A percentile compares a stretch with the other conserved stretches of the same genome.
Evolutionary conservation across 2,329 filamentous ascomycete genomes (phyloP).

Genomic region (Xenosphaeropsis pyriputrescens): DNA sequence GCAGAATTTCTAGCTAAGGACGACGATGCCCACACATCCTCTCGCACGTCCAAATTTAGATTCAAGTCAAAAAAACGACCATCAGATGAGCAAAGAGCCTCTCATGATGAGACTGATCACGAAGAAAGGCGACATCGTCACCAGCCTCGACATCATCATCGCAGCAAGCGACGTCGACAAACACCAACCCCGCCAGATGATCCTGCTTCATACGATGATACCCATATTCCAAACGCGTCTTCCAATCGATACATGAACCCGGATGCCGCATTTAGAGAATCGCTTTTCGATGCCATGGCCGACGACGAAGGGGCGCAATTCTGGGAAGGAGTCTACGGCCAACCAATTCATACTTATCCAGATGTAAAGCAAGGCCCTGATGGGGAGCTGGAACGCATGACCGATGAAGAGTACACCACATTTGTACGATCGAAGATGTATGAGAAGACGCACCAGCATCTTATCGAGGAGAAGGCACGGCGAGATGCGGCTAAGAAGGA

Average conservation of each 20-base stretch:
- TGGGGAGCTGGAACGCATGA: slow-evolving; percentile 67
- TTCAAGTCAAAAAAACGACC: slow-evolving; percentile 15
- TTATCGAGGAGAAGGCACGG: slow-evolving; percentile 60
- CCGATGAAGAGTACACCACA: slow-evolving; percentile 78
- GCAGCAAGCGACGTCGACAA: slow-evolving; percentile 13
- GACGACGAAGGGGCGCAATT: slow-evolving; percentile 93
- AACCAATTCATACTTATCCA: slow-evolving; percentile 75
- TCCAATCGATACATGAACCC: slow-evolving; percentile 36
- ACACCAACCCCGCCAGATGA: slow-evolving; percentile 16
- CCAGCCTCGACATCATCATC: slow-evolving; percentile 10
- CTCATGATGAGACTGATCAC: slow-evolving; percentile 53
- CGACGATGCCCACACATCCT: slow-evolving; percentile 4
- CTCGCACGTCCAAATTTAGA: slow-evolving; percentile 11
- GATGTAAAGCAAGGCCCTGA: slow-evolving; percentile 25
- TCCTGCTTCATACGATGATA: slow-evolving; percentile 22
- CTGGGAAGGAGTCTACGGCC: slow-evolving; percentile 94
- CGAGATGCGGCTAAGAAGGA: slow-evolving; percentile 38
- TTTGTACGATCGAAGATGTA: slow-evolving; percentile 87
- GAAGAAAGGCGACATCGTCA: slow-evolving; percentile 3
- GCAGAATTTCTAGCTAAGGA: no score
- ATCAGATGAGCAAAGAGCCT: slow-evolving; percentile 32
- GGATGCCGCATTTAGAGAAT: slow-evolving; percentile 74
- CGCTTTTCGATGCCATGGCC: slow-evolving; percentile 89
- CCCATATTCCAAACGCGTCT: slow-evolving; percentile 20
- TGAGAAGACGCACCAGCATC: slow-evolving; percentile 79